phyloP scores from a whole-genome alignment of 164 flowering plant species.

The Vitis labrusca region DNA sequence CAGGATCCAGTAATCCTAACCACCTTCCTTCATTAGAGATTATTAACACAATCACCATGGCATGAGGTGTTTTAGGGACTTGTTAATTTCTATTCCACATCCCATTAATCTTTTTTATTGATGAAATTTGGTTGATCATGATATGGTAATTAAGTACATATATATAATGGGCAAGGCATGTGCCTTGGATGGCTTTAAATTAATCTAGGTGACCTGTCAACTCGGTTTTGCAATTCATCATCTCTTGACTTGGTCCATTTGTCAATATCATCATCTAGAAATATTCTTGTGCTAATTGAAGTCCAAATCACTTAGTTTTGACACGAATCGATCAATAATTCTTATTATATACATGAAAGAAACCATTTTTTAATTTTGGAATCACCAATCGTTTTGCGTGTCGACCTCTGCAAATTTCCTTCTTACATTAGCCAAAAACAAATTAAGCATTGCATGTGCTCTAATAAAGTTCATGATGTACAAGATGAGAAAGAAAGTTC shows the following conservation, averaged over 20 bases:
- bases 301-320: background rate
- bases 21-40: no score
- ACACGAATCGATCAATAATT: background rate
- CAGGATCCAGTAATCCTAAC: no score
- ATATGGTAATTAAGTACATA: no score
- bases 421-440: background rate
- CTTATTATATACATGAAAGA: background rate
- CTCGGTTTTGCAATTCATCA: background rate
- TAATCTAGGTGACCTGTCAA: slow-evolving; percentile 17
- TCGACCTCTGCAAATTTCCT: background rate
- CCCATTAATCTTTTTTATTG: no score
- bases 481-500: background rate
- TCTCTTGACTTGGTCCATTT: background rate
- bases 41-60: no score
- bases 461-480: background rate
- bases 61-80: no score
- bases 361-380: background rate
- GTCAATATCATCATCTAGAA: background rate
- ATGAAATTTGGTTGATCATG: no score
- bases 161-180: no score
- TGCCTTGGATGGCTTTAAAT: background rate
- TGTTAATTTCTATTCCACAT: no score
- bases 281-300: background rate
- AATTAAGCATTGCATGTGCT: background rate
- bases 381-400: no score